These are phyloP conservation scores for Aureobasidium musti DNA, from an alignment of 2,329 filamentous ascomycete species.

Conservation along the genomic window DNA sequence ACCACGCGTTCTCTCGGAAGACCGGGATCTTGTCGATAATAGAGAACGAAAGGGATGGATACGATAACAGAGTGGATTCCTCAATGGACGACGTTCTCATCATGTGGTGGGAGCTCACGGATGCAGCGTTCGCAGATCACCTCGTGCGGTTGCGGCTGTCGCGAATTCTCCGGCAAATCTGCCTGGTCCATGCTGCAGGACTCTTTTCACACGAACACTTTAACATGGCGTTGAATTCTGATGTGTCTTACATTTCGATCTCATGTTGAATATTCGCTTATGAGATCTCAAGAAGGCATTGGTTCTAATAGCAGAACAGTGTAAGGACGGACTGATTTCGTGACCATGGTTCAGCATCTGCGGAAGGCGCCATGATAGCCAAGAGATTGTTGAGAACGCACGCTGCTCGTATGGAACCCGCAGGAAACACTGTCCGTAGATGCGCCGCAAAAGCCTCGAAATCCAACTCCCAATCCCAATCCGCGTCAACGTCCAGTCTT, in stretches of 20 bases:
- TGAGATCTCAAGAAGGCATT: neutral
- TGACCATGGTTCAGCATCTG: neutral
- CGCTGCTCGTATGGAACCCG: too few species aligned
- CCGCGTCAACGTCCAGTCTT: constrained; percentile 1
- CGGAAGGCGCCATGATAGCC: neutral
- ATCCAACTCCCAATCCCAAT: neutral
- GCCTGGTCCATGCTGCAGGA: neutral
- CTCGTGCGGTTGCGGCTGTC: neutral
- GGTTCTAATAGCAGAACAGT: too few species aligned
- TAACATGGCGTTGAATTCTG: neutral
- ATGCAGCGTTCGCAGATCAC: constrained; percentile 20
- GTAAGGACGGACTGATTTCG: neutral
- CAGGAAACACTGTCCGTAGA: neutral
- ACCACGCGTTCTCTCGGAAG: neutral
- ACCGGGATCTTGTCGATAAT: constrained; percentile 16
- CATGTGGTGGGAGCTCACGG: neutral
- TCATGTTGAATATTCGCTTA: neutral
- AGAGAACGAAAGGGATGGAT: neutral
- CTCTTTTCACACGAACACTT: neutral
- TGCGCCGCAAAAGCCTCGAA: neutral
- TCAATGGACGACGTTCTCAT: constrained; percentile 12
- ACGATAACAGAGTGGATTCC: neutral
- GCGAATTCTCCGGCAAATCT: constrained; percentile 7
- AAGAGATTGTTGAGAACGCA: neutral
- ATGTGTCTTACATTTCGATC: neutral